Evolutionary conservation across 2,329 filamentous ascomycete species (phyloP).

Genomic region (Aspergillus fischeri): DNA sequence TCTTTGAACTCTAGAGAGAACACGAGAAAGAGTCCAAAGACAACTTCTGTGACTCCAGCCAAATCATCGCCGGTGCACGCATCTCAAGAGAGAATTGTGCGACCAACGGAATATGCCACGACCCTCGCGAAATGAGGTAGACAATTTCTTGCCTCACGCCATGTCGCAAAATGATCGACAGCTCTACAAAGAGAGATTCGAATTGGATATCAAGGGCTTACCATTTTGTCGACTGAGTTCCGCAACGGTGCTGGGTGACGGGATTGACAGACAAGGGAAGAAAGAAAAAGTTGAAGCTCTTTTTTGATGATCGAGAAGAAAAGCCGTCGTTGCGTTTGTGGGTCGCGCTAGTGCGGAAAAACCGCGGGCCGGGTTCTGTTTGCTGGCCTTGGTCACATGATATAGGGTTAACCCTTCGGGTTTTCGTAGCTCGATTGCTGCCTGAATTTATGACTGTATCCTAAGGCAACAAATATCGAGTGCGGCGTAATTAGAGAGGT

Average conservation of each 20-base stretch:
- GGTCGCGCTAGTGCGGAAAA: conserved; percentile 29
- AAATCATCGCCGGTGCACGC: conserved; percentile 40
- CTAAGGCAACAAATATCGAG: not conserved
- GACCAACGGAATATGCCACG: conserved; percentile 37
- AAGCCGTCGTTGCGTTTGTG: conserved; percentile 26
- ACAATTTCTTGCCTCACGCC: conserved; percentile 29
- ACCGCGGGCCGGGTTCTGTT: conserved; percentile 7
- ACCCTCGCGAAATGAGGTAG: conserved; percentile 26
- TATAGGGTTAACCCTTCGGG: conserved; percentile 14
- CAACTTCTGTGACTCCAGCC: conserved; percentile 52
- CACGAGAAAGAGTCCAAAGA: conserved; percentile 50
- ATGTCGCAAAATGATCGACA: conserved; percentile 40
- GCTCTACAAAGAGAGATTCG: conserved; percentile 25
- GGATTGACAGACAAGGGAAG: conserved; percentile 37
- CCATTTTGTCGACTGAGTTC: conserved; percentile 57
- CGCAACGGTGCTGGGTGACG: conserved; percentile 45
- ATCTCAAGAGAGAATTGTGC: conserved; percentile 27
- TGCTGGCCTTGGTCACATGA: conserved; percentile 7
- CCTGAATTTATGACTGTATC: not conserved
- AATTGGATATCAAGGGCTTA: conserved; percentile 54
- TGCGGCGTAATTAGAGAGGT: not conserved
- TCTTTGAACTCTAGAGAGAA: conserved; percentile 90
- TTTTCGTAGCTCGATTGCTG: not conserved
- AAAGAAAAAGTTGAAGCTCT: conserved; percentile 18
- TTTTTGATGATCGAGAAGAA: conserved; percentile 16